phyloP scores from a whole-genome alignment of 2,329 filamentous ascomycete genomes.

The Escovopsis weberi region DNA sequence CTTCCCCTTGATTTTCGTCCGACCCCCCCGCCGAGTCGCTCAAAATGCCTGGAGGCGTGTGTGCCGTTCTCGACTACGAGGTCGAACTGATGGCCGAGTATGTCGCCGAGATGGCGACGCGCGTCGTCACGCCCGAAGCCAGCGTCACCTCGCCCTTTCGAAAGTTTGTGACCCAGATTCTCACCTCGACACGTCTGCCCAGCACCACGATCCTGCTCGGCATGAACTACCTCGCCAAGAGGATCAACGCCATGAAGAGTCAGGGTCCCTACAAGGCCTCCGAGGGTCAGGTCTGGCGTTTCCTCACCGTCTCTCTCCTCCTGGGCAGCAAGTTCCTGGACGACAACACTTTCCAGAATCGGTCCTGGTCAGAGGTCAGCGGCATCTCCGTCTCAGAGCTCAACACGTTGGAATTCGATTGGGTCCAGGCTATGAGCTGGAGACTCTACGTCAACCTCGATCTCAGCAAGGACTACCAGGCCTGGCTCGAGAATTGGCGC shows the following conservation, averaged over 20 bases:
- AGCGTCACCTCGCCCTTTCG: slow-evolving; percentile 58
- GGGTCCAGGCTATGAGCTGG: slow-evolving; percentile 73
- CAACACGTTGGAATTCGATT: slow-evolving; percentile 75
- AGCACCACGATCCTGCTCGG: slow-evolving; percentile 84
- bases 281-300: slow-evolving; percentile 68
- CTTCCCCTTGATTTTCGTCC: slow-evolving; percentile 26
- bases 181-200: slow-evolving; percentile 78
- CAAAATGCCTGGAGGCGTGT: slow-evolving; percentile 68
- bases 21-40: slow-evolving; percentile 14
- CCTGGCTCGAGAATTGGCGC: slow-evolving; percentile 47
- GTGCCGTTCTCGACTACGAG: slow-evolving; percentile 89
- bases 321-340: slow-evolving; percentile 92
- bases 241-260: slow-evolving; percentile 59
- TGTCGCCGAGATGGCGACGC: slow-evolving; percentile 72
- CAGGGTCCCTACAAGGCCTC: slow-evolving; percentile 40
- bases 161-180: slow-evolving; percentile 83
- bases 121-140: slow-evolving; percentile 38
- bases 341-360: slow-evolving; percentile 95
- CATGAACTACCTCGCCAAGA: slow-evolving; percentile 75
- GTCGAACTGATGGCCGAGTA: slow-evolving; percentile 95
- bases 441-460: slow-evolving; percentile 75
- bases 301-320: slow-evolving; percentile 72
- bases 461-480: slow-evolving; percentile 55
- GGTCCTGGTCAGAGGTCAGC: slow-evolving; percentile 91
- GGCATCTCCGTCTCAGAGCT: slow-evolving; percentile 73